Conservation (phyloP, 495 filamentous ascomycete genomes). For the Xylaria longipes region DNA sequence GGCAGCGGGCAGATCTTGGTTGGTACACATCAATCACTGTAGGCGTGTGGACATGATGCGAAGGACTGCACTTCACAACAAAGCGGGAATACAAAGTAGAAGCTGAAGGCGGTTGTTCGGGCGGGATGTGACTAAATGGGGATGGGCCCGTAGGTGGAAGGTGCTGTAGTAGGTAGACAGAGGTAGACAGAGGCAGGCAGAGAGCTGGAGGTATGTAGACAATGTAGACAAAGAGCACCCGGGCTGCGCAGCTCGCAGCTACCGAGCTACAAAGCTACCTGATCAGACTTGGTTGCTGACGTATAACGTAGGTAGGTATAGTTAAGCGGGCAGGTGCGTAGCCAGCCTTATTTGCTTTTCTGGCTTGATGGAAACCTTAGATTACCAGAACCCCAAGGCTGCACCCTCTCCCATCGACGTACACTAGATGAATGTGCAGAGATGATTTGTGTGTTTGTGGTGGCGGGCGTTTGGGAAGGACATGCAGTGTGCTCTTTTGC, state of each 20-base stretch:
- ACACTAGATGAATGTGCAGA: background rate
- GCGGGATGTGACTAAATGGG: background rate
- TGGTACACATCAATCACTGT: constrained; percentile 7
- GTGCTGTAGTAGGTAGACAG: background rate
- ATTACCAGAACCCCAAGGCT: background rate
- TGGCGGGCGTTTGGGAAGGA: background rate
- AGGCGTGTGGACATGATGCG: background rate
- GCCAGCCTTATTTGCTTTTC: background rate
- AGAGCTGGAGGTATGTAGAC: background rate
- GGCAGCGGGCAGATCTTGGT: background rate
- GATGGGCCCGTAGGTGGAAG: background rate
- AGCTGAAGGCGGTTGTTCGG: constrained; percentile 15
- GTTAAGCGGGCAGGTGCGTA: background rate
- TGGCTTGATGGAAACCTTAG: constrained; percentile 6
- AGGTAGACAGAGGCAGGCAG: background rate
- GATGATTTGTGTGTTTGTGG: background rate
- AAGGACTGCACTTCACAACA: constrained; percentile 21
- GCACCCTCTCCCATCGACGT: background rate
- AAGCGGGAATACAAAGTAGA: constrained; percentile 1
- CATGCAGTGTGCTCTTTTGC: constrained; percentile 10
- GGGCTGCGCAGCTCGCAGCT: constrained; percentile 3
- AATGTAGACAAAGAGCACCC: constrained; percentile 20
- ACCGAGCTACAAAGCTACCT: constrained; percentile 23
- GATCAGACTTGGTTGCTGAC: background rate
- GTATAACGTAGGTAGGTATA: background rate